phyloP scores from a whole-genome alignment of 116 monocot species.

The Iris pallida region DNA sequence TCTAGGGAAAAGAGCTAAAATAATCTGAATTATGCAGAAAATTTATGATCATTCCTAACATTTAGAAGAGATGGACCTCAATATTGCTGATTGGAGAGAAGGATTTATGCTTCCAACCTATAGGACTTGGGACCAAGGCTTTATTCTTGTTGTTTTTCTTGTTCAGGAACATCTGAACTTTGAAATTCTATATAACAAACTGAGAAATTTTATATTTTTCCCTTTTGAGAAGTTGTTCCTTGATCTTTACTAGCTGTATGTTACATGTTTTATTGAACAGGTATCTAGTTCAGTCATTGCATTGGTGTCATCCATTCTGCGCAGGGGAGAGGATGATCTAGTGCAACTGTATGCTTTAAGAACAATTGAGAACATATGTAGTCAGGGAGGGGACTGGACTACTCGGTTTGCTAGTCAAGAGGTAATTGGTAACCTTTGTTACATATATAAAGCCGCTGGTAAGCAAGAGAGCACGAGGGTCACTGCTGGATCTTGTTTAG shows the following conservation, averaged over 20 bases:
- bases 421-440: constrained; percentile 73
- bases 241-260: too few species aligned
- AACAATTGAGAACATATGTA: constrained; percentile 85
- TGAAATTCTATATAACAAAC: too few species aligned
- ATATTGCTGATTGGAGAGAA: too few species aligned
- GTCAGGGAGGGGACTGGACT: constrained; percentile 87
- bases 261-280: constrained; percentile 21
- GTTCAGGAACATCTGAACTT: not conserved
- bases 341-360: constrained; percentile 87
- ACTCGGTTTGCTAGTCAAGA: constrained; percentile 78
- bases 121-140: not conserved
- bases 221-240: too few species aligned
- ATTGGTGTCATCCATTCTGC: constrained; percentile 83
- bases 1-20: too few species aligned
- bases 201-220: too few species aligned
- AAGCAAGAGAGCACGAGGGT: constrained; percentile 87
- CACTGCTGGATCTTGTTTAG: constrained; percentile 92
- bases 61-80: not conserved
- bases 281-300: constrained; percentile 77
- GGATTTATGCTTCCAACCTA: too few species aligned
- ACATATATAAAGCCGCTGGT: constrained; percentile 81
- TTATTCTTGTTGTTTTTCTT: not conserved
- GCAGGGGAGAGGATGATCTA: constrained; percentile 91
- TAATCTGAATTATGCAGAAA: not conserved
- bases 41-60: not conserved